Conservation (phyloP, 148 eudicot genomes). For the Agrostemma githago region DNA sequence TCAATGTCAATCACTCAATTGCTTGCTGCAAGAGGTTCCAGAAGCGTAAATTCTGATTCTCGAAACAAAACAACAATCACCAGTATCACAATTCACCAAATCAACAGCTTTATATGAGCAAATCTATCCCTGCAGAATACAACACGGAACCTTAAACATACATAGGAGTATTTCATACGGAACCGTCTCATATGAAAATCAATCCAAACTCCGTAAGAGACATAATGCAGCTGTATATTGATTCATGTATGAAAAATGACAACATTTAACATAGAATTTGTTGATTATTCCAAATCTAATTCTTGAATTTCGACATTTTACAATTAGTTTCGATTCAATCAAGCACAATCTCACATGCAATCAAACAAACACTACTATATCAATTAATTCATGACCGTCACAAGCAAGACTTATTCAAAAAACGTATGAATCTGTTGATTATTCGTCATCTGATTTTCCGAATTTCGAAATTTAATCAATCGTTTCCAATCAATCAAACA, state of each 20-base stretch:
- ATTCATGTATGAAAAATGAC: neutral
- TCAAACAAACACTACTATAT: conserved; percentile 7
- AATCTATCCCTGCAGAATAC: neutral
- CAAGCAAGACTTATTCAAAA: neutral
- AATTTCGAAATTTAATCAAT: neutral
- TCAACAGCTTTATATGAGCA: conserved; percentile 4
- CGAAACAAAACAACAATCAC: too few relatives aligned
- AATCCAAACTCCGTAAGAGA: neutral
- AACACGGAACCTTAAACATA: neutral
- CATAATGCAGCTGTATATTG: too few relatives aligned
- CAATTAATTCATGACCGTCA: too few relatives aligned
- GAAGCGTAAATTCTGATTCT: neutral
- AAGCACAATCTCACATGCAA: neutral
- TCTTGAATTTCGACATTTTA: too few relatives aligned
- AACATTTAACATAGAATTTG: too few relatives aligned
- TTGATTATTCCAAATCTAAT: too few relatives aligned
- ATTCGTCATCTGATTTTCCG: too few relatives aligned
- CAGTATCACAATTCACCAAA: neutral
- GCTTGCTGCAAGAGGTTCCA: conserved; percentile 5
- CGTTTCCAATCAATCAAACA: neutral
- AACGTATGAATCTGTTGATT: too few relatives aligned
- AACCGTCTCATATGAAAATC: neutral
- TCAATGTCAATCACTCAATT: too few relatives aligned
- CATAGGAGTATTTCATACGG: neutral
- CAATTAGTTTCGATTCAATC: neutral